Conservation (phyloP, 176 grass and related monocot genomes). For the Neostapfia colusana region DNA sequence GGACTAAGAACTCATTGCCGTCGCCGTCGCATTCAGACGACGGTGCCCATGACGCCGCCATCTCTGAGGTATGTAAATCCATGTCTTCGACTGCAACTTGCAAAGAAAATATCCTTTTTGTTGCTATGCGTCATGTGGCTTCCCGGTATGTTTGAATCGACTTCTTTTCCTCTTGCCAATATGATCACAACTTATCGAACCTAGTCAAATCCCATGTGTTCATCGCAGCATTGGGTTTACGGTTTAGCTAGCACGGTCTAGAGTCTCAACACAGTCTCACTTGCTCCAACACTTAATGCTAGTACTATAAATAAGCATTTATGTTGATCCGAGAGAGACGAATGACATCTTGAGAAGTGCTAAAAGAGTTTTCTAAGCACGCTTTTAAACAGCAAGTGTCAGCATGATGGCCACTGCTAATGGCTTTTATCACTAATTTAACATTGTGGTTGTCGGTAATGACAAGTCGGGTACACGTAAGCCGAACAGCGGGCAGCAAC, state of each 20-base stretch:
- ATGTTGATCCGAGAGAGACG: slow-evolving; percentile 35
- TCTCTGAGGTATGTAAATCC: slow-evolving; percentile 36
- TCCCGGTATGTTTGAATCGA: background rate
- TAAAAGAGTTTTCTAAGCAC: background rate
- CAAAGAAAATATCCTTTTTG: background rate
- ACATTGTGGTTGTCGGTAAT: slow-evolving; percentile 41
- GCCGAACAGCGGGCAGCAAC: background rate
- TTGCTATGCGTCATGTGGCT: slow-evolving; percentile 11
- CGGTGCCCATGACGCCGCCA: slow-evolving; percentile 37
- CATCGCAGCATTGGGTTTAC: slow-evolving; percentile 9
- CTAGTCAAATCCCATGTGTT: slow-evolving; percentile 28
- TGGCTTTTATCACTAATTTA: slow-evolving; percentile 22
- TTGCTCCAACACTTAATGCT: slow-evolving; percentile 19
- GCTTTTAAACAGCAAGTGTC: slow-evolving; percentile 8
- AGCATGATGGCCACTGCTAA: slow-evolving; percentile 24
- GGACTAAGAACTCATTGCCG: slow-evolving; percentile 48
- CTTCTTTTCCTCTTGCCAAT: background rate
- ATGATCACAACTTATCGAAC: background rate
- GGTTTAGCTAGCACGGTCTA: slow-evolving; percentile 7
- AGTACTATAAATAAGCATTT: background rate
- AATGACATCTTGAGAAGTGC: background rate
- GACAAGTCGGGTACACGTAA: slow-evolving; percentile 40
- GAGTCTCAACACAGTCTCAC: slow-evolving; percentile 22
- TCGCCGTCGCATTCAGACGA: slow-evolving; percentile 57
- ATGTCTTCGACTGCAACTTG: too few species aligned